Evolutionary conservation across 768 basidiomycete genomes (phyloP), one percentile per base, ranked within the genome.

Genomic region (Rhodotorula sphaerocarpa): DNA sequence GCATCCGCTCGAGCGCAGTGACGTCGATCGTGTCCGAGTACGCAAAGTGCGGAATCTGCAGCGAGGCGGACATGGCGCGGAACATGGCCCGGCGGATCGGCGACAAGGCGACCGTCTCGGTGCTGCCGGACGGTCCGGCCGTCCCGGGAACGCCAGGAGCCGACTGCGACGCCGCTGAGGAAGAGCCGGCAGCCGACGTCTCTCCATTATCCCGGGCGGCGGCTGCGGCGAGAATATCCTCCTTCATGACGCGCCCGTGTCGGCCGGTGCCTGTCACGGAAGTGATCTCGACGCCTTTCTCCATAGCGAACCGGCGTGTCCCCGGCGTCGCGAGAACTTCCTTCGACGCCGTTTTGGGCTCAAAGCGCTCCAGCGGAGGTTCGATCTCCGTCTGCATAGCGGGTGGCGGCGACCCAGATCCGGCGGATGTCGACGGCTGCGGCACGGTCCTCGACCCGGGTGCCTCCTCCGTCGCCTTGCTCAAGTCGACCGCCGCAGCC

Each of bases 21-120:
- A 70, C 69, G 57, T 70, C 69, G 46, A 70, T 36, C n/a, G 57
- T 59, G n/a, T 70, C 69, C 3, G 65, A 67, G 61, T 70, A 70
- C 80, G 87, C 86, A 66, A 92, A 92, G 71, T 86, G 86, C 23
- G 89, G 88, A 67, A 90, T 86, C 70, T 86, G 83, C 56, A 91
- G 79, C 70, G 88, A 88, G 11, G 52, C 21, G 15, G 79, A 81
- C 89, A 91, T 91, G 4, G 87, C 86, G 69, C 87, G 87, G 84
- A 83, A 91, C 89, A 91, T 92, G 15, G 83, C 84, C 71, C 83
- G 82, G 57, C 89, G 78, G 20, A 87, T 88, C 66, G 87, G 78
- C 7, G 83, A 84, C 30, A 91, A 79, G 20, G 50, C 20, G 45
- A 41, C 15, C 6, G 21, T 27, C 20, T 3, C 39, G 33, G 34